phyloP scores from a whole-genome alignment of 495 filamentous ascomycete genomes.

The Podospora tetraspora region DNA sequence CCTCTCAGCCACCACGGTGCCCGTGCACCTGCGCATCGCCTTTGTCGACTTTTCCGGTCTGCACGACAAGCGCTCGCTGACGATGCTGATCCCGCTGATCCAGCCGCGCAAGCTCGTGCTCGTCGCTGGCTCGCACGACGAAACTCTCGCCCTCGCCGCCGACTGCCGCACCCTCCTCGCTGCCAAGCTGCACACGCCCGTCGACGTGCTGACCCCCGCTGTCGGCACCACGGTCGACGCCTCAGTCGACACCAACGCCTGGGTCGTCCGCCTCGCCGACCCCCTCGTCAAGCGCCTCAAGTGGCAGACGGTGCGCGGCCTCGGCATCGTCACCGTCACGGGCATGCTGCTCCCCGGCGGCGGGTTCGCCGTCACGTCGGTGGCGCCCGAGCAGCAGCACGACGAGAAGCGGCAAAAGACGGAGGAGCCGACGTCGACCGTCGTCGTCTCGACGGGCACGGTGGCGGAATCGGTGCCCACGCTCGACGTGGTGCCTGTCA shows the following conservation, averaged over 20 bases:
- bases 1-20: slow-evolving; percentile 53
- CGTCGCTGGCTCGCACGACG: slow-evolving; percentile 68
- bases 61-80: slow-evolving; percentile 85
- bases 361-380: slow-evolving; percentile 50
- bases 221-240: slow-evolving; percentile 72
- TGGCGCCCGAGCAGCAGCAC: slow-evolving; percentile 27
- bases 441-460: neutral
- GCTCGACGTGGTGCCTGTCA: slow-evolving; percentile 73
- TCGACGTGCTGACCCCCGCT: slow-evolving; percentile 73
- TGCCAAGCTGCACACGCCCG: slow-evolving; percentile 41
- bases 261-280: slow-evolving; percentile 86
- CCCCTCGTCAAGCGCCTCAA: slow-evolving; percentile 73
- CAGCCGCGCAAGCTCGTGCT: slow-evolving; percentile 90
- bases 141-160: slow-evolving; percentile 68
- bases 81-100: slow-evolving; percentile 92
- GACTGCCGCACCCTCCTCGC: slow-evolving; percentile 74
- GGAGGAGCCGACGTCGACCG: slow-evolving; percentile 12
- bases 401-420: slow-evolving; percentile 29
- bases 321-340: slow-evolving; percentile 84
- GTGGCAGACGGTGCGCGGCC: slow-evolving; percentile 88
- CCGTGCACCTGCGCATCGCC: slow-evolving; percentile 66
- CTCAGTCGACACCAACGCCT: slow-evolving; percentile 95
- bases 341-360: slow-evolving; percentile 52
- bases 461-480: slow-evolving; percentile 44
- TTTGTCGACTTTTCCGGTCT: slow-evolving; percentile 90